These are phyloP conservation scores for Leccinum broughii DNA, from an alignment of 768 basidiomycete genomes.

Conservation along the genomic window DNA sequence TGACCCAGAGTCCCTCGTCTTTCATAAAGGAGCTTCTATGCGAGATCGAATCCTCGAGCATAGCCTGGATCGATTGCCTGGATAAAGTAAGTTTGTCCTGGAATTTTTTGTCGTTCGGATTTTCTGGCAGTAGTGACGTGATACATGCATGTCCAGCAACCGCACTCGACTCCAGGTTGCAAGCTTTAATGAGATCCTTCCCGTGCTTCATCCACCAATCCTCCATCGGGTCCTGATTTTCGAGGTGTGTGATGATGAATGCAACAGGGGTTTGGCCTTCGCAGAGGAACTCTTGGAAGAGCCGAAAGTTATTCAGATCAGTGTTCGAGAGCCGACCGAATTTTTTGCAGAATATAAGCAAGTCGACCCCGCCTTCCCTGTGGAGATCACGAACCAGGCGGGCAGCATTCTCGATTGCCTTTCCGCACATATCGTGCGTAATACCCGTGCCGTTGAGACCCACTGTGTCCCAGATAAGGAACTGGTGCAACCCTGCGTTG, in stretches of 20 bases:
- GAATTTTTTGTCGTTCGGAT: slow-evolving; percentile 1
- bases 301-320: slow-evolving; percentile 32
- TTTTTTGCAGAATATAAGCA: slow-evolving; percentile 40
- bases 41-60: slow-evolving; percentile 27
- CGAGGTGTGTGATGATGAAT: slow-evolving; percentile 41
- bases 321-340: slow-evolving; percentile 30
- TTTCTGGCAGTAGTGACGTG: slow-evolving; percentile 17
- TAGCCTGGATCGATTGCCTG: slow-evolving; percentile 14
- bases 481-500: slow-evolving; percentile 20
- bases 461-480: slow-evolving; percentile 35
- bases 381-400: slow-evolving; percentile 32
- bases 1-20: slow-evolving; percentile 22
- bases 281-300: slow-evolving; percentile 42
- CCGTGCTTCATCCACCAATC: slow-evolving; percentile 33
- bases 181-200: slow-evolving; percentile 11
- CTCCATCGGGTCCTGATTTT: slow-evolving; percentile 30
- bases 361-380: slow-evolving; percentile 35
- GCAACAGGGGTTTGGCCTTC: slow-evolving; percentile 38
- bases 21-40: slow-evolving; percentile 15
- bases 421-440: slow-evolving; percentile 6
- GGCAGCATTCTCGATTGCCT: slow-evolving; percentile 28
- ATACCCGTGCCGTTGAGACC: slow-evolving; percentile 27
- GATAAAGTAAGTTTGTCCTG: slow-evolving; percentile 14
- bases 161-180: slow-evolving; percentile 10
- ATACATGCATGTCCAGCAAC: slow-evolving; percentile 33